Percentiles rank a stretch among this genome's conserved stretches.
Evolutionary conservation across 148 eudicot genomes (phyloP).

Genomic region (Camellia sinensis): DNA sequence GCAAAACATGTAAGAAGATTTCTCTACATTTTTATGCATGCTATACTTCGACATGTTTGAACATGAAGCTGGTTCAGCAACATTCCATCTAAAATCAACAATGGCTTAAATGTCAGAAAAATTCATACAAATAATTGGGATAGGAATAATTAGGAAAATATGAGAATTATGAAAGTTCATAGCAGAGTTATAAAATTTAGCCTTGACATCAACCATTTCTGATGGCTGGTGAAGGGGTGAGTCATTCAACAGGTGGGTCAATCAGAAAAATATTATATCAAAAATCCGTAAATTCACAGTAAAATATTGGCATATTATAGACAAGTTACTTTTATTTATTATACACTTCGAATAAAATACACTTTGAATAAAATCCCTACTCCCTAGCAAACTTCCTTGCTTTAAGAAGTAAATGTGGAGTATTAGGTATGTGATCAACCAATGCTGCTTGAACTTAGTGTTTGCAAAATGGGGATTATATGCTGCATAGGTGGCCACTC

Average conservation of each 20-base stretch:
- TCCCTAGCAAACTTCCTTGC: neutral
- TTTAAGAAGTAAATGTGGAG: neutral
- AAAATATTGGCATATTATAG: neutral
- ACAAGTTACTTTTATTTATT: neutral
- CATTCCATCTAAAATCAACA: neutral
- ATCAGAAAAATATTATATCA: neutral
- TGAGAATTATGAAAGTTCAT: neutral
- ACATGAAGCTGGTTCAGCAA: neutral
- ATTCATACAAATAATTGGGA: neutral
- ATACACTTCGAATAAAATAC: too few species aligned
- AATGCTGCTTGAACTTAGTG: neutral
- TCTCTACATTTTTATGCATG: neutral
- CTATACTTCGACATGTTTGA: neutral
- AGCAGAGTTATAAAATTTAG: neutral
- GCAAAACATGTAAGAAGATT: constrained; percentile 61
- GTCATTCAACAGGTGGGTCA: neutral
- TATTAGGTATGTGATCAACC: neutral
- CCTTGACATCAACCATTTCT: neutral
- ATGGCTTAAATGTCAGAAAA: neutral
- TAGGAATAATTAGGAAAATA: neutral
- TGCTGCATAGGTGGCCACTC: neutral
- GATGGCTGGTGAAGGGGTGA: neutral
- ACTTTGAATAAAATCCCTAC: too few species aligned
- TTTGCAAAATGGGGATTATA: neutral
- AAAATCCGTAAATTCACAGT: neutral